Evolutionary conservation across 495 filamentous ascomycete genomes (phyloP).

Genomic region (Daldinia vernicosa): DNA sequence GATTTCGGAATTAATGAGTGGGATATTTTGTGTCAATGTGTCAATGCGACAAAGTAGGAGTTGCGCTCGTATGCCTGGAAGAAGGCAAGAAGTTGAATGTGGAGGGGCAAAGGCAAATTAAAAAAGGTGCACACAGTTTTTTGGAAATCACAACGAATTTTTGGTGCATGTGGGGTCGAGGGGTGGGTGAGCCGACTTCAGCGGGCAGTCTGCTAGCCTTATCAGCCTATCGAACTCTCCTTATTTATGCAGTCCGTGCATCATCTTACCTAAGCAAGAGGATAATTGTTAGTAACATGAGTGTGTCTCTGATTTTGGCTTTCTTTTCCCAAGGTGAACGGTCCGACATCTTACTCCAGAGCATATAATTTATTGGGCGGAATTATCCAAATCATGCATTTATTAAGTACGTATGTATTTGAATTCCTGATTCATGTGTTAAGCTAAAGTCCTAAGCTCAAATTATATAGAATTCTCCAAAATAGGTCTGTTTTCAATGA

Average conservation of each 20-base stretch:
- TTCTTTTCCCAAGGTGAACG: too few species aligned
- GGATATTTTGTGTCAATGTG: conserved; percentile 3
- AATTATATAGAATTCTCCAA: neutral
- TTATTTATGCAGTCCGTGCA: neutral
- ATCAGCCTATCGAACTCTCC: neutral
- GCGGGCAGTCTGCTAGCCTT: neutral
- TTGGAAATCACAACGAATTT: conserved; percentile 48
- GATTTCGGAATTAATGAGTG: neutral
- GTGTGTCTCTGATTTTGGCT: too few species aligned
- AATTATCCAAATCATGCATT: too few species aligned
- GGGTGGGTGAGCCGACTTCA: conserved; percentile 32
- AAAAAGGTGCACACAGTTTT: conserved; percentile 35
- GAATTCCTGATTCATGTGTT: too few species aligned
- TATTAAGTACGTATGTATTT: too few species aligned
- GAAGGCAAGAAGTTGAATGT: conserved; percentile 24
- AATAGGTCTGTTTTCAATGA: neutral
- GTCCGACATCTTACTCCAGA: too few species aligned
- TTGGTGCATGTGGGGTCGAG: conserved; percentile 46
- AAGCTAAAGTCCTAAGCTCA: too few species aligned
- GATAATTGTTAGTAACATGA: neutral
- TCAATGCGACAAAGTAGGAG: conserved; percentile 15
- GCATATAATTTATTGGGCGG: too few species aligned
- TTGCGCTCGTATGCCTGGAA: conserved; percentile 13
- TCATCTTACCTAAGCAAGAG: neutral
- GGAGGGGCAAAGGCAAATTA: conserved; percentile 32